Evolutionary conservation across 2,329 filamentous ascomycete genomes (phyloP).

Genomic region (Clonostachys byssicola): DNA sequence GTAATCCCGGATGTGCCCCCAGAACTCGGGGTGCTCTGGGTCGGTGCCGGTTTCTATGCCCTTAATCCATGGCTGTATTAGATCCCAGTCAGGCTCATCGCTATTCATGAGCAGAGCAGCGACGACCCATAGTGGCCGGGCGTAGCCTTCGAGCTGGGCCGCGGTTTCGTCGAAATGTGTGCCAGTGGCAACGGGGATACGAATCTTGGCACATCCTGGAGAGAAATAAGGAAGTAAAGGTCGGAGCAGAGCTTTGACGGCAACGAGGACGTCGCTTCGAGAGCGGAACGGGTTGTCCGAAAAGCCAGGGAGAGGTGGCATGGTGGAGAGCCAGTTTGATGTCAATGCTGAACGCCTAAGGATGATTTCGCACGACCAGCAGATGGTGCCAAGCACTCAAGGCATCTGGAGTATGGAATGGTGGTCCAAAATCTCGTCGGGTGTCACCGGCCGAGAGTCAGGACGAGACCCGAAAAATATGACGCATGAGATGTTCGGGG

Average conservation of each 20-base stretch:
- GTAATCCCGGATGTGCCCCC: conserved; percentile 36
- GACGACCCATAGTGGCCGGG: conserved; percentile 29
- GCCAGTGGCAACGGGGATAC: conserved; percentile 26
- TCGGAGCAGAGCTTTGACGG: conserved; percentile 22
- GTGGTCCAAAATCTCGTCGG: too few species aligned
- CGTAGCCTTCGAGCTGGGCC: conserved; percentile 40
- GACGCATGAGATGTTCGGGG: too few species aligned
- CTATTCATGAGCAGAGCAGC: conserved; percentile 11
- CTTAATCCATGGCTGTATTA: conserved; percentile 15
- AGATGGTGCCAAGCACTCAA: too few species aligned
- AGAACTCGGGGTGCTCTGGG: conserved; percentile 29
- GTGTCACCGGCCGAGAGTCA: too few species aligned
- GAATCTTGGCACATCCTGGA: conserved; percentile 22
- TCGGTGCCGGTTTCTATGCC: conserved; percentile 24
- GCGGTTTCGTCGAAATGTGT: conserved; percentile 37
- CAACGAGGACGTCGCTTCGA: conserved; percentile 26
- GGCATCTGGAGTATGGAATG: too few species aligned
- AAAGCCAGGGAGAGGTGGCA: conserved; percentile 32
- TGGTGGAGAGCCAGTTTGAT: conserved; percentile 5
- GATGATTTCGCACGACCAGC: too few species aligned
- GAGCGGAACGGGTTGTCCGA: conserved; percentile 30
- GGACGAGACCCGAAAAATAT: too few species aligned
- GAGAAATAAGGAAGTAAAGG: conserved; percentile 27
- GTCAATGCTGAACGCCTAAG: too few species aligned
- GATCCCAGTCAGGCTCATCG: too few species aligned